A percentile compares a stretch with the other conserved stretches of the same genome.
Conservation (phyloP, 345 rosid species). For the Psidium friedrichsthalianum region DNA sequence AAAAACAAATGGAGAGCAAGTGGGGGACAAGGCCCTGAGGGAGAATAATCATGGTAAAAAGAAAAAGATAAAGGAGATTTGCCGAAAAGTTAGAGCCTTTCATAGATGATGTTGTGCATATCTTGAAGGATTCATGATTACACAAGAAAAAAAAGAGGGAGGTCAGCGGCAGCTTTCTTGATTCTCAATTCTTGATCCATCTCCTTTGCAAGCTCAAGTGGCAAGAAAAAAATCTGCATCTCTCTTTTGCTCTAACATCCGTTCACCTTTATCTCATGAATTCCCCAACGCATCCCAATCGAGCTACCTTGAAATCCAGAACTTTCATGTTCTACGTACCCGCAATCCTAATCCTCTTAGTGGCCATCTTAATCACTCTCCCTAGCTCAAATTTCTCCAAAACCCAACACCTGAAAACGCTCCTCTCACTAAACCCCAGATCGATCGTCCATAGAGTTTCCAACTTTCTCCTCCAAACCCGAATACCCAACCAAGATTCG, state of each 20-base stretch:
- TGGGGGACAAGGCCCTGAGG: too few relatives aligned
- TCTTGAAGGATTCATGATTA: too few relatives aligned
- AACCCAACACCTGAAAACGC: slow-evolving; percentile 21
- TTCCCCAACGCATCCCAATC: background rate
- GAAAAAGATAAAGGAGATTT: too few relatives aligned
- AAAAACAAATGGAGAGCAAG: too few relatives aligned
- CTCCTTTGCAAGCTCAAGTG: background rate
- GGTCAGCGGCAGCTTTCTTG: background rate
- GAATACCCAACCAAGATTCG: slow-evolving; percentile 1
- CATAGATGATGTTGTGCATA: too few relatives aligned
- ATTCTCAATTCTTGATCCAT: background rate
- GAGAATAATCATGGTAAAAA: too few relatives aligned
- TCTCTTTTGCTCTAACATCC: background rate
- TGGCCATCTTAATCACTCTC: slow-evolving; percentile 24
- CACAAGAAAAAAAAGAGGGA: background rate
- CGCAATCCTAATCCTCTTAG: slow-evolving; percentile 26
- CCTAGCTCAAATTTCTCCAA: slow-evolving; percentile 26
- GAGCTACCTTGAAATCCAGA: slow-evolving; percentile 12
- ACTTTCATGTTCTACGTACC: slow-evolving; percentile 20
- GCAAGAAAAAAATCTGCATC: background rate
- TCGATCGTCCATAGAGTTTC: slow-evolving; percentile 14
- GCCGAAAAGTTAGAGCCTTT: too few relatives aligned
- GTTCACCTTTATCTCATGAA: background rate
- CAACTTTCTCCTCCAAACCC: slow-evolving; percentile 4
- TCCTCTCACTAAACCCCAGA: slow-evolving; percentile 16